Conservation (phyloP, 75 land plant genomes). For the Pinus taeda region DNA sequence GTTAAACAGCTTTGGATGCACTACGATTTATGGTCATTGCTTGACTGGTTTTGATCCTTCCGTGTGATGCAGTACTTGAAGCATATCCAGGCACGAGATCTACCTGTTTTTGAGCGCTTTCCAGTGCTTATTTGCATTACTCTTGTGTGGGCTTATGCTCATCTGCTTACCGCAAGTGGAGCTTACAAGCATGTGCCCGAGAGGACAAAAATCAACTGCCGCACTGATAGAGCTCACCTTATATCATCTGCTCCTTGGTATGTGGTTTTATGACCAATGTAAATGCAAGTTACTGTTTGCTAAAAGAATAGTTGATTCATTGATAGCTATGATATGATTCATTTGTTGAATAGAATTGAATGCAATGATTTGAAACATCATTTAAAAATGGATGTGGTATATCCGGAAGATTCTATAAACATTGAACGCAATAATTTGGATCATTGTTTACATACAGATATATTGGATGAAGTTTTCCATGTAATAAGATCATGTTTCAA, state of each 20-base stretch:
- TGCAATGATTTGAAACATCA: no score
- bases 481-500: not conserved
- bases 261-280: not conserved
- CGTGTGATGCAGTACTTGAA: conserved; percentile 54
- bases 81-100: conserved; percentile 40
- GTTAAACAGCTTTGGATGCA: not conserved
- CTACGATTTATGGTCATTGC: not conserved
- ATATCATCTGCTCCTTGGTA: conserved; percentile 85
- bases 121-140: conserved; percentile 61
- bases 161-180: conserved; percentile 75
- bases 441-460: no score
- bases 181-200: conserved; percentile 52
- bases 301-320: no score
- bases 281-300: not conserved
- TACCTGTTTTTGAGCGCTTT: conserved; percentile 83
- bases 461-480: not conserved
- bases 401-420: not conserved
- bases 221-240: conserved; percentile 78
- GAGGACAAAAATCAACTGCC: conserved; percentile 68
- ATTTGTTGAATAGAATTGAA: no score
- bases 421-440: not conserved
- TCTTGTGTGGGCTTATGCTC: conserved; percentile 70
- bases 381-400: no score
- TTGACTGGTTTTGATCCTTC: not conserved
- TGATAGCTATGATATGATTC: no score